These are phyloP conservation scores for Plantago elongata DNA, from an alignment of 257 asterid genomes.

Conservation along the genomic window DNA sequence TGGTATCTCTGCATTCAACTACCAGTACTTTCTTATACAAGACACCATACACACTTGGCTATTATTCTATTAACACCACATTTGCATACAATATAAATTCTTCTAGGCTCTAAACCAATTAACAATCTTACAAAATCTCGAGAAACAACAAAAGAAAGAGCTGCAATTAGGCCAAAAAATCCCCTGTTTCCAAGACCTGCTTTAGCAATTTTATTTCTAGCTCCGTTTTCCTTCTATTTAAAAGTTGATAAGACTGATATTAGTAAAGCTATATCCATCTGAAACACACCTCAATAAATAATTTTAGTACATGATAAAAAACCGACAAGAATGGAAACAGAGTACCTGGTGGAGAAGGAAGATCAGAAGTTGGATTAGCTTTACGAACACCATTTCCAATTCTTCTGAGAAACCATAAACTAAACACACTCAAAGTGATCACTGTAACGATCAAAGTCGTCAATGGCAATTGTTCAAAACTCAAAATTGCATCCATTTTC, in stretches of 20 bases:
- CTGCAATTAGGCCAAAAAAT: no score
- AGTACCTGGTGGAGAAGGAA: conserved; percentile 49
- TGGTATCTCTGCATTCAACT: conserved; percentile 47
- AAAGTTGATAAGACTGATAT: not conserved
- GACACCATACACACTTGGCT: not conserved
- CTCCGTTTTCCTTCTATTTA: not conserved
- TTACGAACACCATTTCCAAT: conserved; percentile 26
- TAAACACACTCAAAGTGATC: conserved; percentile 38
- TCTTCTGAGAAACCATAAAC: conserved; percentile 33
- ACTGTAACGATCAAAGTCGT: conserved; percentile 28
- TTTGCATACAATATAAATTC: not conserved
- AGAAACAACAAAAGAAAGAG: not conserved
- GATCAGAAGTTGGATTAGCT: conserved; percentile 30
- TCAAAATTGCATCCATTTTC: conserved; percentile 41
- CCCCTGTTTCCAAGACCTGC: no score
- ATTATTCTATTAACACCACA: not conserved
- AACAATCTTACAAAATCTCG: not conserved
- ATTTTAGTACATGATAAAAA: not conserved
- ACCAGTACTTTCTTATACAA: conserved; percentile 13
- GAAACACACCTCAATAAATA: no score
- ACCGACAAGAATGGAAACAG: not conserved
- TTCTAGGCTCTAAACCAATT: not conserved
- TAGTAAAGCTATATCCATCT: no score
- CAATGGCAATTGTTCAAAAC: conserved; percentile 30
- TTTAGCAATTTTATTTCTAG: no score